Percentiles rank a stretch among this genome's conserved stretches.
Conservation (phyloP, 164 flowering plant species). For the Macadamia tetraphylla region DNA sequence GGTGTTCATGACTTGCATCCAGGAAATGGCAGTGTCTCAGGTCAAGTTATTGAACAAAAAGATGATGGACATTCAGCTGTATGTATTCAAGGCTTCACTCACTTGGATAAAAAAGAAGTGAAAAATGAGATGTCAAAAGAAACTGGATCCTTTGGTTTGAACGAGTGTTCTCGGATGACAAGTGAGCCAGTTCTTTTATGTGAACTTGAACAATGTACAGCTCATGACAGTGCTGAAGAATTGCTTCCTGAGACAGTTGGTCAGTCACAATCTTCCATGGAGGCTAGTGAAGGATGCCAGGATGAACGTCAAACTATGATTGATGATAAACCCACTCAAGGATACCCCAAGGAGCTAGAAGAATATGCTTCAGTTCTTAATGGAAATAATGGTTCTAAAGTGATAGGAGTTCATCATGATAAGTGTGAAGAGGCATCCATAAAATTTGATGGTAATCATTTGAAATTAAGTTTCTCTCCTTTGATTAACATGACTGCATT, state of each 20-base stretch:
- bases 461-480: neutral
- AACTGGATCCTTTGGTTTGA: slow-evolving; percentile 3
- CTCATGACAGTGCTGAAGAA: slow-evolving; percentile 11
- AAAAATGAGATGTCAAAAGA: neutral
- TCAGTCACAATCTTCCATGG: neutral
- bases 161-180: slow-evolving; percentile 6
- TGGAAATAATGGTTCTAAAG: slow-evolving; percentile 16
- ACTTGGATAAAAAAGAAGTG: slow-evolving; percentile 11
- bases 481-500: neutral
- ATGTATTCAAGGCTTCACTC: slow-evolving; percentile 2
- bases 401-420: slow-evolving; percentile 8
- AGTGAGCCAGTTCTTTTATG: slow-evolving; percentile 3
- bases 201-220: slow-evolving; percentile 2
- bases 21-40: slow-evolving; percentile 3
- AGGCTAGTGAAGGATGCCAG: slow-evolving; percentile 8
- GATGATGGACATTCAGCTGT: slow-evolving; percentile 11
- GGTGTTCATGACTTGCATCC: slow-evolving; percentile 10
- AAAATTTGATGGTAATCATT: neutral
- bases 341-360: slow-evolving; percentile 15
- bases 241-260: too few species aligned
- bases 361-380: slow-evolving; percentile 4
- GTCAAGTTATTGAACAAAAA: slow-evolving; percentile 13
- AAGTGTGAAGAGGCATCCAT: slow-evolving; percentile 9
- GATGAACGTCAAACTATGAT: slow-evolving; percentile 15
- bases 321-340: slow-evolving; percentile 13